Evolutionary conservation across 371 early-diverging fungal species (phyloP).

Genomic region (Saksenaea oblongispora): DNA sequence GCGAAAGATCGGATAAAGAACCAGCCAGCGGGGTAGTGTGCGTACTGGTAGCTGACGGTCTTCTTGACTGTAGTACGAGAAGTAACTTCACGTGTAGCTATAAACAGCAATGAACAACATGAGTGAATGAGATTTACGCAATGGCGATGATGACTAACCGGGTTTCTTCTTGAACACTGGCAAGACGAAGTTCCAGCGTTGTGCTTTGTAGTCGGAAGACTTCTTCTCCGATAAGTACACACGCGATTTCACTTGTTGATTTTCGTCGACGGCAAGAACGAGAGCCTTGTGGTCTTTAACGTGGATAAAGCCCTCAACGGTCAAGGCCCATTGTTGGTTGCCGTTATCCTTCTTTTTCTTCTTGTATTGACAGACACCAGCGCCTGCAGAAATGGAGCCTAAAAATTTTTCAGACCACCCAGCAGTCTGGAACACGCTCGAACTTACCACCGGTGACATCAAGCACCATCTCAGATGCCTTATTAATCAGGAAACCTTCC

Average conservation of each 20-base stretch:
- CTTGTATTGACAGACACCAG: constrained; percentile 42
- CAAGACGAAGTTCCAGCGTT: constrained; percentile 52
- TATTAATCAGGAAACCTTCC: constrained; percentile 56
- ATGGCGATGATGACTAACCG: constrained; percentile 17
- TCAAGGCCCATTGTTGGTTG: constrained; percentile 47
- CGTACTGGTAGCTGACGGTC: constrained; percentile 39
- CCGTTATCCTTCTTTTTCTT: constrained; percentile 31
- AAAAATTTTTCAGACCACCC: background rate
- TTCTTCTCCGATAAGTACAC: constrained; percentile 30
- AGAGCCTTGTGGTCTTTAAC: constrained; percentile 24
- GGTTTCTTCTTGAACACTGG: constrained; percentile 51
- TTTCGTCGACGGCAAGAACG: constrained; percentile 38
- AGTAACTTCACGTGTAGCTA: background rate
- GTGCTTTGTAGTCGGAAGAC: constrained; percentile 34
- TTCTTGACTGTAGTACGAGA: constrained; percentile 19
- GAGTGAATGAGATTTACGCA: background rate
- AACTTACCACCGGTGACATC: constrained; percentile 59
- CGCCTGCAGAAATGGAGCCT: constrained; percentile 34
- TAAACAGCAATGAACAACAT: background rate
- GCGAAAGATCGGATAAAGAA: constrained; percentile 42
- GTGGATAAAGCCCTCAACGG: constrained; percentile 38
- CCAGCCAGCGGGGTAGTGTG: constrained; percentile 45
- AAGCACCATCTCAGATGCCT: constrained; percentile 57
- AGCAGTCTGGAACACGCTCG: too few relatives aligned
- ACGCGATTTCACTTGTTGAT: constrained; percentile 18